A percentile compares a stretch with the other conserved stretches of the same genome.
These are phyloP conservation scores for Spongiforma sp. DNA, from an alignment of 1,284 basidiomycete species.

Conservation along the genomic window DNA sequence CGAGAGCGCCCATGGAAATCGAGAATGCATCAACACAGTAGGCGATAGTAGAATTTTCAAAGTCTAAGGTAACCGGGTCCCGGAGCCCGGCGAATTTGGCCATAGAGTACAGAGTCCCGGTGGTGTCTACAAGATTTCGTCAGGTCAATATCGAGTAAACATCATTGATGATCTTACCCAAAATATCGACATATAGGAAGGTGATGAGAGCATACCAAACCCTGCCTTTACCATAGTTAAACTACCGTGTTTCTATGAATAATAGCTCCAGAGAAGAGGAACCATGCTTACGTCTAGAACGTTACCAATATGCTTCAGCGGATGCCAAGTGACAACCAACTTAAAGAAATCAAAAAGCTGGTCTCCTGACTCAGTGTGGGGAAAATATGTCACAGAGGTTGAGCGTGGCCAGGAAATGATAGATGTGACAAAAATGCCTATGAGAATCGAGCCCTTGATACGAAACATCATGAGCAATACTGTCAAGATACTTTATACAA, in stretches of 20 bases:
- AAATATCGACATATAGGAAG: constrained; percentile 90
- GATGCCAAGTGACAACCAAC: constrained; percentile 81
- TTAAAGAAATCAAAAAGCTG: constrained; percentile 87
- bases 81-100: constrained; percentile 91
- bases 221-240: constrained; percentile 65
- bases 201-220: constrained; percentile 90
- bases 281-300: constrained; percentile 62
- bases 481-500: constrained; percentile 64
- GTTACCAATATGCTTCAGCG: constrained; percentile 64
- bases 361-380: constrained; percentile 72
- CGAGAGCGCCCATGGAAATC: constrained; percentile 82
- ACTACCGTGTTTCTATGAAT: constrained; percentile 40
- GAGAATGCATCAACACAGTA: constrained; percentile 86
- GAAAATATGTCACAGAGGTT: constrained; percentile 84
- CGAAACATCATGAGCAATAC: constrained; percentile 86
- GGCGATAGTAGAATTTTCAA: constrained; percentile 85
- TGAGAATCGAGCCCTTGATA: constrained; percentile 83
- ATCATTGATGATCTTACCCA: constrained; percentile 49
- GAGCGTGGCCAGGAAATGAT: constrained; percentile 89
- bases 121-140: constrained; percentile 43
- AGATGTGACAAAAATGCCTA: constrained; percentile 86
- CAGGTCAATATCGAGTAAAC: constrained; percentile 1
- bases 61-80: constrained; percentile 85
- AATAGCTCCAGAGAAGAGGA: constrained; percentile 1
- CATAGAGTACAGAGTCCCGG: constrained; percentile 89